Evolutionary conservation across 2,329 filamentous ascomycete genomes (phyloP).

Genomic region (Arthrobotrys megalospora): DNA sequence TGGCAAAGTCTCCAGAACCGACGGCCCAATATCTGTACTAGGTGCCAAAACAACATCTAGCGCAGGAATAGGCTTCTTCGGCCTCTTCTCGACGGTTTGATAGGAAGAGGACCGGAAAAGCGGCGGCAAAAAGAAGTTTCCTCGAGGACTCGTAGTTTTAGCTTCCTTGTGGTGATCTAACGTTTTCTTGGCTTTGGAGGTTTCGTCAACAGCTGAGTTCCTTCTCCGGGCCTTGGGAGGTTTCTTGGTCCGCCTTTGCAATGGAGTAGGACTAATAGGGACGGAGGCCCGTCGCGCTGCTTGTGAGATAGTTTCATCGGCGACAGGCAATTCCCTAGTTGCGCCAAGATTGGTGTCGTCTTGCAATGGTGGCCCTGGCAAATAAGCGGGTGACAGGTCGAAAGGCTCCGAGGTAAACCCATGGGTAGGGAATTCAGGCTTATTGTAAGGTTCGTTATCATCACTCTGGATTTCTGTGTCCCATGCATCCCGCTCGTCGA

Average conservation of each 20-base stretch:
- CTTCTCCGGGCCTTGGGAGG: background rate
- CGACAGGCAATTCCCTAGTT: background rate
- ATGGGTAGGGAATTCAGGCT: background rate
- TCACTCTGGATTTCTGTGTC: background rate
- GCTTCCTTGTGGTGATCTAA: background rate
- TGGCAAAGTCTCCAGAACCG: background rate
- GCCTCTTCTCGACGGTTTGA: constrained; percentile 22
- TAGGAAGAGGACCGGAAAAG: constrained; percentile 37
- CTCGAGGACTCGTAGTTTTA: background rate
- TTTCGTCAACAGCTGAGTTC: background rate
- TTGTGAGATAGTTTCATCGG: background rate
- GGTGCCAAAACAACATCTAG: background rate
- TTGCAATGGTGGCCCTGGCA: background rate
- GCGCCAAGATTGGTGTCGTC: background rate
- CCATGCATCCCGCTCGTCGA: constrained; percentile 18
- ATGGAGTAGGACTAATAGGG: background rate
- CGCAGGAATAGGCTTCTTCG: background rate
- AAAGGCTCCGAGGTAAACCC: background rate
- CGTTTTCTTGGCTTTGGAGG: background rate
- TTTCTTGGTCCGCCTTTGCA: background rate
- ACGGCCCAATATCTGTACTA: background rate
- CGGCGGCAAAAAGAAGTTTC: constrained; percentile 34
- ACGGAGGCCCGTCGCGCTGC: constrained; percentile 5
- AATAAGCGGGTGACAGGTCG: no score
- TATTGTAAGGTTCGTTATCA: background rate